These are phyloP conservation scores for Leccinum subgranulosum DNA, from an alignment of 768 basidiomycete genomes.

Conservation along the genomic window DNA sequence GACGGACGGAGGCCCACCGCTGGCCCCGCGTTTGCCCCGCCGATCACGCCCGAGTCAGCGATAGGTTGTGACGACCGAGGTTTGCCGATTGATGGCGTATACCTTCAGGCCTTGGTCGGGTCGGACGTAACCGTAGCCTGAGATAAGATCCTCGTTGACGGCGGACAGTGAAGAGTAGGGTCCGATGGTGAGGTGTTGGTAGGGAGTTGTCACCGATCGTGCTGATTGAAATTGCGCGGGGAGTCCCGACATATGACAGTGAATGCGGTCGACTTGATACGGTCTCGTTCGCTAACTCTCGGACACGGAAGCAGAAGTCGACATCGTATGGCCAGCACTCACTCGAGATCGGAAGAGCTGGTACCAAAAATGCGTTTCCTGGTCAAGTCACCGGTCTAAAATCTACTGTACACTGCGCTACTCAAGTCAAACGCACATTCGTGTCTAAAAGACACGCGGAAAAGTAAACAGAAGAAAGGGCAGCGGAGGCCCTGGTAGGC, in stretches of 20 bases:
- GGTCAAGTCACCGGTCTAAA: no score
- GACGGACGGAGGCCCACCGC: background rate
- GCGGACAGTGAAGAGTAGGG: conserved; percentile 40
- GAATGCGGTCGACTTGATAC: conserved; percentile 35
- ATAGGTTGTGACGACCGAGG: conserved; percentile 19
- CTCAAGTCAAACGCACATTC: no score
- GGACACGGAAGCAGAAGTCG: conserved; percentile 52
- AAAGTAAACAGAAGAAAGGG: no score
- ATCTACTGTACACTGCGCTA: no score
- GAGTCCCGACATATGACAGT: no score
- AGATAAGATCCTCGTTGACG: conserved; percentile 35
- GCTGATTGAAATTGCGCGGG: background rate
- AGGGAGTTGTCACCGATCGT: conserved; percentile 11
- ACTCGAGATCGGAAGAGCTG: background rate
- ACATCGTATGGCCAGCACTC: conserved; percentile 20
- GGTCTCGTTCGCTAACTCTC: conserved; percentile 42
- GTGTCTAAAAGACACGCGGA: no score
- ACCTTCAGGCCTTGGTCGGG: conserved; percentile 34
- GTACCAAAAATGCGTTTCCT: no score
- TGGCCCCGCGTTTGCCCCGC: background rate
- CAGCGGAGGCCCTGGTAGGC: no score
- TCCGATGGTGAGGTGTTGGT: conserved; percentile 48
- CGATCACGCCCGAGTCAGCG: background rate
- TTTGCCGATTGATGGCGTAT: conserved; percentile 55
- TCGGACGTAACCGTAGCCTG: conserved; percentile 29